Evolutionary conservation across 768 basidiomycete genomes (phyloP).

Genomic region (Auriscalpium orientale): DNA sequence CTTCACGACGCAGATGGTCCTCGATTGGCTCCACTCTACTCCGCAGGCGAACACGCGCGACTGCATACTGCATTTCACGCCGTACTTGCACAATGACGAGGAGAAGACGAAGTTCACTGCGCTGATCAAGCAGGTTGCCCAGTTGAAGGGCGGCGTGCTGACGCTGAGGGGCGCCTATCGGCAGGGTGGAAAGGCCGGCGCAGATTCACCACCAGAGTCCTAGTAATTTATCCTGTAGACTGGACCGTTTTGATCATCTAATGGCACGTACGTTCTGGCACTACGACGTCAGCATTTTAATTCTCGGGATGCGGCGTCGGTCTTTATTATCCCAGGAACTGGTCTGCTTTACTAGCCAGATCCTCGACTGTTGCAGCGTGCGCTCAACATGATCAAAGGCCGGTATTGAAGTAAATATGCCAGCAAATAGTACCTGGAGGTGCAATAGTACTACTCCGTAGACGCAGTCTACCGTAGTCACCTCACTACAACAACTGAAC

Average conservation of each 20-base stretch:
- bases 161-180: conserved; percentile 30
- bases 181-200: conserved; percentile 4
- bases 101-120: conserved; percentile 72
- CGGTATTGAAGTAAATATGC: too few species aligned
- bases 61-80: conserved; percentile 74
- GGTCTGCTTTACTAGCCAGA: too few species aligned
- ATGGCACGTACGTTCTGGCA: too few species aligned
- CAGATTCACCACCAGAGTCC: conserved; percentile 6
- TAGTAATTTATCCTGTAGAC: not conserved
- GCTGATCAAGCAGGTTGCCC: conserved; percentile 73
- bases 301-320: too few species aligned
- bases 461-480: too few species aligned
- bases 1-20: conserved; percentile 55
- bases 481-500: too few species aligned
- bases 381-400: too few species aligned
- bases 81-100: conserved; percentile 59
- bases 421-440: too few species aligned
- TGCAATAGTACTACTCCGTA: too few species aligned
- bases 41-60: conserved; percentile 69
- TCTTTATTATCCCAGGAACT: too few species aligned
- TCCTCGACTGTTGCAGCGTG: too few species aligned
- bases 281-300: too few species aligned
- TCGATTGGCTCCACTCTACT: conserved; percentile 68
- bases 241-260: not conserved
- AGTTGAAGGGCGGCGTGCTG: conserved; percentile 58